Evolutionary conservation across 2,329 filamentous ascomycete genomes (phyloP), one percentile per base, ranked within the genome.

Genomic region (Corniculantispora saksenae): DNA sequence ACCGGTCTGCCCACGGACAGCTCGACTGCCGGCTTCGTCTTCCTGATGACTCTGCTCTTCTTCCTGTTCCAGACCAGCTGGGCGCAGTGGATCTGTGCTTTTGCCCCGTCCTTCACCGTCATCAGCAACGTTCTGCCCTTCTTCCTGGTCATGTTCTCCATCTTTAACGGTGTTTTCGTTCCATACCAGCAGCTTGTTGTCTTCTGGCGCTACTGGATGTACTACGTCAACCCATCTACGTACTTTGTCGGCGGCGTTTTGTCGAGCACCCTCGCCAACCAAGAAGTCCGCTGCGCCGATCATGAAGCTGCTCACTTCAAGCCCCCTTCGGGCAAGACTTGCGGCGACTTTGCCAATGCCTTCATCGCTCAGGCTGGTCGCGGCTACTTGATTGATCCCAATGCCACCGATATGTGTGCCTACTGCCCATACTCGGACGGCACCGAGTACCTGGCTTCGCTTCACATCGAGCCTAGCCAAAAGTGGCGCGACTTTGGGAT

Each of bases 41-140:
- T 91, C 79, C 78, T 94, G 29, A 93, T 95, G 89, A 86, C 86
- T 0, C 79, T 94, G 72, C 82, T 94, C 0, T 93, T 93, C 79
- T 92, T 88, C 80, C 76, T 94, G 9, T 94, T 93, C 82, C 85
- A 89, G 74, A 85, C 84, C 38, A 88, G 83, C 69, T 94, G 89
- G 91, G 92, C 90, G 23, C 91, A 93, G 74, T 94, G 91, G 91
- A 92, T 95, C 70, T 91, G 89, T 68, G 91, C 92, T 0, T 93
- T 93, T 75, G 90, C 91, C 0, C 91, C 91, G 0, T 89, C 83
- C 48, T 93, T 93, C 78, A 92, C 90, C 0, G 90, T 93, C 68
- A 92, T 94, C 69, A 87, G 87, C 51, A 93, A 94, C 72, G 79
- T 89, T 25, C 80, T 93, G 6, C 91, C 91, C 1, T 93, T 94